These are phyloP conservation scores for Articulospora tetracladia DNA, from an alignment of 495 filamentous ascomycete genomes.

Conservation along the genomic window DNA sequence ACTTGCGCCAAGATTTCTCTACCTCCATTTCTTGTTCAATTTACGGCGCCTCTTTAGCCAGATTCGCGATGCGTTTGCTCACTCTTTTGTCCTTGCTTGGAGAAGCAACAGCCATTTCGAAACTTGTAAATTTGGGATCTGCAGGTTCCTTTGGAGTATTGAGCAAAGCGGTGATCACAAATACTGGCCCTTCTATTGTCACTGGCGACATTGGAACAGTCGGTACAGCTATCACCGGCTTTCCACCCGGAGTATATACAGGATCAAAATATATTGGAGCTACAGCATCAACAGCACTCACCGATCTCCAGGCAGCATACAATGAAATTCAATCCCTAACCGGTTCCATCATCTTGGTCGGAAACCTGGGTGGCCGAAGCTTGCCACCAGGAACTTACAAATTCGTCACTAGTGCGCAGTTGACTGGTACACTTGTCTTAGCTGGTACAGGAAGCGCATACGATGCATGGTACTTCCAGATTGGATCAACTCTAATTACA, in stretches of 20 bases:
- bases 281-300: not conserved
- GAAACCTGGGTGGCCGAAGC: conserved; percentile 3
- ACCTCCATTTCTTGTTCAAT: no score
- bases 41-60: no score
- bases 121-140: not conserved
- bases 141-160: not conserved
- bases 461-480: conserved; percentile 13
- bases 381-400: conserved; percentile 5
- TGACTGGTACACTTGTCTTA: not conserved
- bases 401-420: not conserved
- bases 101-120: no score
- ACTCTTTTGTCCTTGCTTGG: no score
- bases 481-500: conserved; percentile 11
- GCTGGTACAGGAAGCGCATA: not conserved
- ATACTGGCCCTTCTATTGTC: not conserved
- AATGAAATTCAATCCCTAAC: not conserved
- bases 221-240: conserved; percentile 4
- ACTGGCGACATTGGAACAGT: not conserved
- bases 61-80: no score
- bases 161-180: not conserved
- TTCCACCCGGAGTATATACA: conserved; percentile 7
- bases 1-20: no score
- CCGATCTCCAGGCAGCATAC: not conserved
- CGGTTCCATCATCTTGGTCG: not conserved
- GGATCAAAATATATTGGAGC: conserved; percentile 1